Conservation (phyloP, 2,329 filamentous ascomycete genomes). For the Purpureocillium lavendulum region DNA sequence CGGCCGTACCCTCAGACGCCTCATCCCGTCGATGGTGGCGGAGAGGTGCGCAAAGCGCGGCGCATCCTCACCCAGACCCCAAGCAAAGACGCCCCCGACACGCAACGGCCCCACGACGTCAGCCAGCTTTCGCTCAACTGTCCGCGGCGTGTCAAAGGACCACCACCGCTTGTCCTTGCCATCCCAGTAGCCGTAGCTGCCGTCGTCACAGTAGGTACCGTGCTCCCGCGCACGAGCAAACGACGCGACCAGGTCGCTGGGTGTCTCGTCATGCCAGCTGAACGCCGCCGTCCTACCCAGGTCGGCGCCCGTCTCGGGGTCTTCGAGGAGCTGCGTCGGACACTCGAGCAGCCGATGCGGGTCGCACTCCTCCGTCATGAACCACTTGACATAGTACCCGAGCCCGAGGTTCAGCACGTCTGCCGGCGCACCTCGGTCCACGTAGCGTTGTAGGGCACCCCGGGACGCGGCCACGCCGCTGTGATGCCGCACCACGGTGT, state of each 20-base stretch:
- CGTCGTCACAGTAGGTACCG: conserved; percentile 47
- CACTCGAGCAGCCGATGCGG: conserved; percentile 41
- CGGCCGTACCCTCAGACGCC: too few species aligned
- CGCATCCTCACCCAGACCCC: conserved; percentile 64
- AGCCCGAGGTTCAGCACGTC: conserved; percentile 53
- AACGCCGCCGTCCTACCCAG: conserved; percentile 49
- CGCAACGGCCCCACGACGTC: conserved; percentile 45
- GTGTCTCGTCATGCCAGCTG: conserved; percentile 49
- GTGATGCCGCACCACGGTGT: conserved; percentile 56
- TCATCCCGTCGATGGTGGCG: conserved; percentile 17
- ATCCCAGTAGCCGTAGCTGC: conserved; percentile 66
- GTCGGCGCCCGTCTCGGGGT: conserved; percentile 48
- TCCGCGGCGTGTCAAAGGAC: conserved; percentile 60
- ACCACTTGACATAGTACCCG: conserved; percentile 62
- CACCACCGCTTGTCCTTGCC: conserved; percentile 52
- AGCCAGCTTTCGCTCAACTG: conserved; percentile 54
- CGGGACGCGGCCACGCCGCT: conserved; percentile 50
- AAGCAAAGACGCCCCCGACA: conserved; percentile 66
- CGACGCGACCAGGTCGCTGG: conserved; percentile 43
- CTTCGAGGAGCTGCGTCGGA: conserved; percentile 47
- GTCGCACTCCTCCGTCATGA: conserved; percentile 38
- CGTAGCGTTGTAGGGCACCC: conserved; percentile 49
- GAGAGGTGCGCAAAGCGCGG: conserved; percentile 31
- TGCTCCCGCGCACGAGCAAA: conserved; percentile 46
- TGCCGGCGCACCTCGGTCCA: conserved; percentile 41